phyloP scores from a whole-genome alignment of 2,329 filamentous ascomycete species.

The Geosmithia putterillii region DNA sequence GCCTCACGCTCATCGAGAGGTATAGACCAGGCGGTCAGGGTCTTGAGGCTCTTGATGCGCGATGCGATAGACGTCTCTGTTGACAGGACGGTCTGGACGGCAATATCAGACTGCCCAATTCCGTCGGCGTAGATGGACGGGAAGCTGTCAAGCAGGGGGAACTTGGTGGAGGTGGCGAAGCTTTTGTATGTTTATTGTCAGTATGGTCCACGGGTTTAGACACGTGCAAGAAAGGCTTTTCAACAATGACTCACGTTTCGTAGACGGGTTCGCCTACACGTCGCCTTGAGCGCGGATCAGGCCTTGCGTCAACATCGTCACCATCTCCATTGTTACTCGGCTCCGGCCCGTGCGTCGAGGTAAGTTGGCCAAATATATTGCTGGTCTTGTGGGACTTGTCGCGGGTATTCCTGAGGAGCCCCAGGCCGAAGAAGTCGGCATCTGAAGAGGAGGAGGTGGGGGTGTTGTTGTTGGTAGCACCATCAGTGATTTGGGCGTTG shows the following conservation, averaged over 20 bases:
- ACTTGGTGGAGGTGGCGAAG: conserved; percentile 44
- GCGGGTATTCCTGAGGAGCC: conserved; percentile 7
- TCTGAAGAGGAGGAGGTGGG: too few relatives aligned
- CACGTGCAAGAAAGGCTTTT: neutral
- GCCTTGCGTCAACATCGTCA: conserved; percentile 3
- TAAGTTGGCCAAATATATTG: conserved; percentile 6
- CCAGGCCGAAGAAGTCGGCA: conserved; percentile 15
- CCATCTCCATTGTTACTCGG: conserved; percentile 1
- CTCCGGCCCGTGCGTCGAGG: conserved; percentile 1
- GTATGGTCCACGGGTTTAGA: neutral
- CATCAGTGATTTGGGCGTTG: too few relatives aligned
- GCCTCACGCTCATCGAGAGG: conserved; percentile 70
- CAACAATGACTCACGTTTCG: conserved; percentile 1
- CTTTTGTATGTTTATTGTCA: conserved; percentile 8
- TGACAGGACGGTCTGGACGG: conserved; percentile 48
- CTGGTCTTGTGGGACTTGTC: conserved; percentile 1
- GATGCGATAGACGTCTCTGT: conserved; percentile 64
- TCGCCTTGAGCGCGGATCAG: conserved; percentile 1
- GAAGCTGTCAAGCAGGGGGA: conserved; percentile 75
- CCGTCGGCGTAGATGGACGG: conserved; percentile 57
- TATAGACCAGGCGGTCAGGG: conserved; percentile 50
- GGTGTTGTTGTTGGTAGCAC: conserved; percentile 4
- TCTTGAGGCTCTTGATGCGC: conserved; percentile 53
- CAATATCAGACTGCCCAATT: conserved; percentile 18
- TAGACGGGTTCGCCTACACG: conserved; percentile 6